Percentiles rank a stretch among this genome's conserved stretches.
Evolutionary conservation across 345 rosid genomes (phyloP).

Genomic region (Heritiera littoralis): DNA sequence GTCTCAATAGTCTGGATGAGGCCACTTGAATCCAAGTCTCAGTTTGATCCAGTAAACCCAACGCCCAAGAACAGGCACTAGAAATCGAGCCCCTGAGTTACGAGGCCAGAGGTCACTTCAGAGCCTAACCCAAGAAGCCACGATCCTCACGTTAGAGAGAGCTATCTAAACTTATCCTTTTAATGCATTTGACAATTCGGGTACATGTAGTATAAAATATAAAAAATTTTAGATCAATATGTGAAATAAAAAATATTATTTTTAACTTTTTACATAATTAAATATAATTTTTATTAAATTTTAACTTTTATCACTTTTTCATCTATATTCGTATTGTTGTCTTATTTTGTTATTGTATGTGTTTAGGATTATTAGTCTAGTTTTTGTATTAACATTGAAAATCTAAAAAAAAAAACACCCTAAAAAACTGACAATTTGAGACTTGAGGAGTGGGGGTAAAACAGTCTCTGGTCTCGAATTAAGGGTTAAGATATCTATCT

Average conservation of each 20-base stretch:
- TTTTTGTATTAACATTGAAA: background rate
- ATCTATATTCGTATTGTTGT: too few relatives aligned
- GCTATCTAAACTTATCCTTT: background rate
- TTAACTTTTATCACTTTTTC: too few relatives aligned
- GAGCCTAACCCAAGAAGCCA: background rate
- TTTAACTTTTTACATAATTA: too few relatives aligned
- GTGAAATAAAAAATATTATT: too few relatives aligned
- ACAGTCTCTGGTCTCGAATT: background rate
- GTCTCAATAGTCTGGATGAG: background rate
- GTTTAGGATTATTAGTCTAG: too few relatives aligned
- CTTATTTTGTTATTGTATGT: too few relatives aligned
- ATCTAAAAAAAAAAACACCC: background rate
- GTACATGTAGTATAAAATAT: too few relatives aligned
- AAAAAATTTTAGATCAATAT: too few relatives aligned
- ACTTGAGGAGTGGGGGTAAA: background rate
- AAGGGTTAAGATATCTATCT: background rate
- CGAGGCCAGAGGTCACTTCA: background rate
- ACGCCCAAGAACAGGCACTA: background rate
- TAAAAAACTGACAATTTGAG: background rate
- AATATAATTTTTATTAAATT: too few relatives aligned
- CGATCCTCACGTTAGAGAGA: background rate
- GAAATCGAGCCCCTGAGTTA: background rate
- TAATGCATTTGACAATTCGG: too few relatives aligned
- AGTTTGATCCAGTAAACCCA: background rate
- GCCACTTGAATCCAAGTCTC: too few relatives aligned